A percentile compares a stretch with the other conserved stretches of the same genome.
Evolutionary conservation across 2,329 filamentous ascomycete species (phyloP).

Genomic region (Pseudocercospora eumusae): DNA sequence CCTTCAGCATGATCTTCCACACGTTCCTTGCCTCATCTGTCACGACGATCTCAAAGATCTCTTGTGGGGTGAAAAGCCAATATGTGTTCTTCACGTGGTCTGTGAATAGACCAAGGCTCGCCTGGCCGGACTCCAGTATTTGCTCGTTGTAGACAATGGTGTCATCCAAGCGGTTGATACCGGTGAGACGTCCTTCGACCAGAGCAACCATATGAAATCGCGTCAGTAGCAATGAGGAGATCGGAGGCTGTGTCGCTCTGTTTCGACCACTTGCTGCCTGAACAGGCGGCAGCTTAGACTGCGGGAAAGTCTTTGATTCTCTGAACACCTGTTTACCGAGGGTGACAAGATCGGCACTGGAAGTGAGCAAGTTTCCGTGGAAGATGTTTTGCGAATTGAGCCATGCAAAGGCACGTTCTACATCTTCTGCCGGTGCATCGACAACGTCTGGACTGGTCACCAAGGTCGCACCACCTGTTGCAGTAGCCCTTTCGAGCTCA

Average conservation of each 20-base stretch:
- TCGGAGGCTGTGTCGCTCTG: slow-evolving; percentile 67
- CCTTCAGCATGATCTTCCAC: slow-evolving; percentile 88
- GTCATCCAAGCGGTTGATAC: slow-evolving; percentile 83
- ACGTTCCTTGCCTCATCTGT: slow-evolving; percentile 88
- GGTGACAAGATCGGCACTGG: slow-evolving; percentile 60
- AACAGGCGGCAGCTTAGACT: slow-evolving; percentile 67
- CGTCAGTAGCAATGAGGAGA: slow-evolving; percentile 79
- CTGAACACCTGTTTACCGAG: slow-evolving; percentile 74
- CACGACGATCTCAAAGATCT: slow-evolving; percentile 92
- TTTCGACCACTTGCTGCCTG: slow-evolving; percentile 63
- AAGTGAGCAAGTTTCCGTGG: slow-evolving; percentile 71
- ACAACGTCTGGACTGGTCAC: slow-evolving; percentile 72
- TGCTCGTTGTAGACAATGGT: slow-evolving; percentile 83
- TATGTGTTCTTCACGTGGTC: slow-evolving; percentile 95
- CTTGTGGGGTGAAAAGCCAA: slow-evolving; percentile 88
- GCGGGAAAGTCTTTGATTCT: slow-evolving; percentile 74
- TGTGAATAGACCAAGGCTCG: slow-evolving; percentile 77
- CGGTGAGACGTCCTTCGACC: slow-evolving; percentile 78
- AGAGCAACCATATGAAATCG: slow-evolving; percentile 91
- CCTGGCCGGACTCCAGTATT: slow-evolving; percentile 77
- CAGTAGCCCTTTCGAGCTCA: slow-evolving; percentile 65
- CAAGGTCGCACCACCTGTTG: slow-evolving; percentile 64
- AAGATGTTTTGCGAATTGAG: slow-evolving; percentile 82
- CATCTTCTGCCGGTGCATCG: slow-evolving; percentile 42
- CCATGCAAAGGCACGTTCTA: slow-evolving; percentile 77